Conservation (phyloP, 371 early-diverging fungal species). For the Coemansia sp. region DNA sequence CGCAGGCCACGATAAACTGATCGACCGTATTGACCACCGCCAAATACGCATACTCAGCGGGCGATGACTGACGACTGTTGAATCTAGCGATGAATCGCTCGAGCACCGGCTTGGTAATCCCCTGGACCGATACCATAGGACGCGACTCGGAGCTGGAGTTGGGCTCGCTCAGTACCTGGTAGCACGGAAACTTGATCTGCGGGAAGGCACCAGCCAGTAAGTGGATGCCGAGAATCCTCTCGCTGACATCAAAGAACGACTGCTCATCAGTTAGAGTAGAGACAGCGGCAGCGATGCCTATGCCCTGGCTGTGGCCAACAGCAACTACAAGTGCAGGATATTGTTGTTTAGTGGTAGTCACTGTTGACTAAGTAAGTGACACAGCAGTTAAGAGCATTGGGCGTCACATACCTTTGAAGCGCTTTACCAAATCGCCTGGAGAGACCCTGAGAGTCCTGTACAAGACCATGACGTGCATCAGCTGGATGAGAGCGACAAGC, state of each 20-base stretch:
- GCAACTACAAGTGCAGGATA: slow-evolving; percentile 31
- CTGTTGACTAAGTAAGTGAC: background rate
- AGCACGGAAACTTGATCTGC: background rate
- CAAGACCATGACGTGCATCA: no score
- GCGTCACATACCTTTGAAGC: slow-evolving; percentile 56
- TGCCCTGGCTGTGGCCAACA: slow-evolving; percentile 92
- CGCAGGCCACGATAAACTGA: slow-evolving; percentile 28
- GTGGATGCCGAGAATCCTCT: slow-evolving; percentile 69
- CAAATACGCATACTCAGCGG: slow-evolving; percentile 56
- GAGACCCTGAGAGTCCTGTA: no score
- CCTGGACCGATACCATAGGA: slow-evolving; percentile 15
- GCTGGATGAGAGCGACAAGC: no score
- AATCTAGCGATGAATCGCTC: background rate
- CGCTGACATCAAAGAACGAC: slow-evolving; percentile 71
- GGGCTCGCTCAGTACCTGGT: background rate
- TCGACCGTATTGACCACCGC: slow-evolving; percentile 73
- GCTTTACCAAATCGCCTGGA: slow-evolving; percentile 52
- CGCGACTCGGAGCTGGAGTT: background rate
- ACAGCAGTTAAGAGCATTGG: background rate
- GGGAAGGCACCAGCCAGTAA: slow-evolving; percentile 13
- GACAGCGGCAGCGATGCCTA: slow-evolving; percentile 82
- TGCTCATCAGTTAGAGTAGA: slow-evolving; percentile 80
- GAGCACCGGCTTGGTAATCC: background rate
- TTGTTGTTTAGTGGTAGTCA: background rate
- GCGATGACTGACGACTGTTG: background rate